Percentiles rank a stretch among this genome's conserved stretches.
These are phyloP conservation scores for Solanum hybrid DNA, from an alignment of 305 asterid species.

Conservation along the genomic window DNA sequence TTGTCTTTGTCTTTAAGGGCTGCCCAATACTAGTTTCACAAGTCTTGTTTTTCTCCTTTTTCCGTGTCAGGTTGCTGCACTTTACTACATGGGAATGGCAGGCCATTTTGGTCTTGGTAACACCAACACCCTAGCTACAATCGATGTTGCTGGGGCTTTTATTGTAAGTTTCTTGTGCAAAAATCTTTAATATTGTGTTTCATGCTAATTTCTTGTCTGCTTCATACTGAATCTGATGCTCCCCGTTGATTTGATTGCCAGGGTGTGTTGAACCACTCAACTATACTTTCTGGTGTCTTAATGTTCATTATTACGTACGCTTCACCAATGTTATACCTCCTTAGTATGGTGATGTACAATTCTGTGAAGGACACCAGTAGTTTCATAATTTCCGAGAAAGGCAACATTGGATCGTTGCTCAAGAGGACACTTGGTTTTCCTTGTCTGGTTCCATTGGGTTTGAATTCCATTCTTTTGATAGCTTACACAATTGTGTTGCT, in stretches of 20 bases:
- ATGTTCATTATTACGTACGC: constrained; percentile 89
- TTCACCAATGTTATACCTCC: constrained; percentile 64
- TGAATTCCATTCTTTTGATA: constrained; percentile 59
- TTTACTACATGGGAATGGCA: constrained; percentile 80
- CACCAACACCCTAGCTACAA: constrained; percentile 90
- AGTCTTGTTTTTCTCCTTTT: not conserved
- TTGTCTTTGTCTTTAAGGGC: not conserved
- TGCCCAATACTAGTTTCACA: not conserved
- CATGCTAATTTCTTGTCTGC: constrained; percentile 1
- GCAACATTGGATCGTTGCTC: constrained; percentile 34
- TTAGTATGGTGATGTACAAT: constrained; percentile 49
- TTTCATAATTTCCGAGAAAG: constrained; percentile 8
- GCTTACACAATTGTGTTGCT: constrained; percentile 64
- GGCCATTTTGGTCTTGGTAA: constrained; percentile 95
- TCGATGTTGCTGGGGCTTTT: constrained; percentile 94
- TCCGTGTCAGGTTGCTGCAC: constrained; percentile 53
- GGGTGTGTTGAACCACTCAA: constrained; percentile 91
- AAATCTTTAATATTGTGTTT: not conserved
- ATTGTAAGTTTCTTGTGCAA: constrained; percentile 29
- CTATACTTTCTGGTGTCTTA: constrained; percentile 64
- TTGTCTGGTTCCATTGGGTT: constrained; percentile 61
- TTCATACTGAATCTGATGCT: constrained; percentile 12
- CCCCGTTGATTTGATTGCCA: constrained; percentile 19
- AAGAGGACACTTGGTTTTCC: constrained; percentile 49
- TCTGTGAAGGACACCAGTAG: constrained; percentile 27